Evolutionary conservation across 192 early-diverging fungal species (phyloP).

Genomic region (Backusella australiensis): DNA sequence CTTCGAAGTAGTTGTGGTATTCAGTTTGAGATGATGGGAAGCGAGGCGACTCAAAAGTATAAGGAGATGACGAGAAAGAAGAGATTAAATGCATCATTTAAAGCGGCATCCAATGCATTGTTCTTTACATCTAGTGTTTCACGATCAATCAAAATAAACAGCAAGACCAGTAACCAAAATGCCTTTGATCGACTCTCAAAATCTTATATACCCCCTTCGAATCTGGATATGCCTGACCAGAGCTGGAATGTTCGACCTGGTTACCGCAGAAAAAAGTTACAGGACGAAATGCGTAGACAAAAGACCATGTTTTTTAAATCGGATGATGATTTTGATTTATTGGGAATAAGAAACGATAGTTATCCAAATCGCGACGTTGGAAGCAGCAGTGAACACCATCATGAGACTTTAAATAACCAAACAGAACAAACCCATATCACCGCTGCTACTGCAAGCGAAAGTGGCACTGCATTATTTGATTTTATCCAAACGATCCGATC

Average conservation of each 20-base stretch:
- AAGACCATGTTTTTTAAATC: not conserved
- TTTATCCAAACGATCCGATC: slow-evolving; percentile 48
- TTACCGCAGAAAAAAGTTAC: slow-evolving; percentile 24
- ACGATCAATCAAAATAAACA: not conserved
- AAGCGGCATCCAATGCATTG: not conserved
- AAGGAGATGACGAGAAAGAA: not conserved
- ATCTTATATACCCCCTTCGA: not conserved
- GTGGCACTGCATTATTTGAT: slow-evolving; percentile 40
- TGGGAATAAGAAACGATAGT: not conserved
- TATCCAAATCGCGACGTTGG: not conserved
- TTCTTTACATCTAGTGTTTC: not conserved
- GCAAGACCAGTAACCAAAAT: not conserved
- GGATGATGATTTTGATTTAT: not conserved
- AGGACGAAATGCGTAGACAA: slow-evolving; percentile 31
- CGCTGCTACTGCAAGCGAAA: not conserved
- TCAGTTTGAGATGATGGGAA: slow-evolving; percentile 55
- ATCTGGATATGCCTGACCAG: not conserved
- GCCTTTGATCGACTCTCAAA: not conserved
- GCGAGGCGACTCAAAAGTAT: slow-evolving; percentile 1
- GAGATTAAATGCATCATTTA: not conserved
- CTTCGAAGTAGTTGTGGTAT: slow-evolving; percentile 71
- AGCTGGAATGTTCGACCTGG: slow-evolving; percentile 34
- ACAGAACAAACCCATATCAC: not conserved
- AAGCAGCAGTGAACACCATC: not conserved
- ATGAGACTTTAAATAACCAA: not conserved